These are phyloP conservation scores for Bipolaris sorokiniana DNA, from an alignment of 2,329 filamentous ascomycete species.

Conservation along the genomic window DNA sequence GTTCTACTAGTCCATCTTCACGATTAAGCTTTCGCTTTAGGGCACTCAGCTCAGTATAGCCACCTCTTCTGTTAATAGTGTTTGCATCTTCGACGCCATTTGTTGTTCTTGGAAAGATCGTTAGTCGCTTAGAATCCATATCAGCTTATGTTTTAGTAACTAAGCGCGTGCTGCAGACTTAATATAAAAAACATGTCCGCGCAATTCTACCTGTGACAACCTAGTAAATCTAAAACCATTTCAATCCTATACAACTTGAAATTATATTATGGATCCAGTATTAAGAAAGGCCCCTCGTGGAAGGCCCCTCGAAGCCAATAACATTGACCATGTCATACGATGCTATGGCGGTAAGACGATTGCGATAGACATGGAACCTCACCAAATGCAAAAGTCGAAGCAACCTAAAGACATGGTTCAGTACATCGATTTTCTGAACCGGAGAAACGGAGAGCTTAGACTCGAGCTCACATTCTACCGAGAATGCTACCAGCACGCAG, in stretches of 20 bases:
- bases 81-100: conserved; percentile 1
- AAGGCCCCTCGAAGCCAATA: conserved; percentile 16
- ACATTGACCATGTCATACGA: conserved; percentile 16
- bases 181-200: neutral
- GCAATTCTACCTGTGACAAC: neutral
- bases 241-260: neutral
- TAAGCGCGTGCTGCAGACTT: neutral
- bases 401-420: conserved; percentile 4
- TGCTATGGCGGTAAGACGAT: conserved; percentile 17
- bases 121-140: conserved; percentile 13
- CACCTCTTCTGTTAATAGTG: neutral
- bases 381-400: conserved; percentile 18
- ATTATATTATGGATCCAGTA: conserved; percentile 2
- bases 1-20: conserved; percentile 1
- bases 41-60: neutral
- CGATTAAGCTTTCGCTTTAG: conserved; percentile 9
- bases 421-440: conserved; percentile 18
- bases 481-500: conserved; percentile 15
- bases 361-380: conserved; percentile 16
- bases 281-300: neutral
- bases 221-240: neutral
- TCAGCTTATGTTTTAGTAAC: neutral
- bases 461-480: conserved; percentile 21
- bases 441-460: conserved; percentile 17
- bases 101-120: conserved; percentile 17